Evolutionary conservation across 1,139 yeast species (phyloP).

Genomic region (Geotrichum citri-aurantii): DNA sequence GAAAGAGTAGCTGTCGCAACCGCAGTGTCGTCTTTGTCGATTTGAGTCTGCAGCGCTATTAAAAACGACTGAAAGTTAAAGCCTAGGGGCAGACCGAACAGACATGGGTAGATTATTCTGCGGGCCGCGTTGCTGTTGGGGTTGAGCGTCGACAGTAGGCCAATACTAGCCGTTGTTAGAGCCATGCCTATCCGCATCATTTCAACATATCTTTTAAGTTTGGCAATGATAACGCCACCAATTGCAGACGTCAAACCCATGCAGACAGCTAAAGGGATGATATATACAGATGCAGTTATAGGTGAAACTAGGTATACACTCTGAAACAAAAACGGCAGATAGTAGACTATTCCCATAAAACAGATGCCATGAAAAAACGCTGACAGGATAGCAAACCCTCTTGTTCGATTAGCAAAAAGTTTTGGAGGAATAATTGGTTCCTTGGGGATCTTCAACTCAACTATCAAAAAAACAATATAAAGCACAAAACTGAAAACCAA

Average conservation of each 20-base stretch:
- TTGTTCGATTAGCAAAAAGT: conserved; percentile 34
- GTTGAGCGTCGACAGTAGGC: conserved; percentile 24
- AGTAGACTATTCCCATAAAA: conserved; percentile 44
- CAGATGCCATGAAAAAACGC: conserved; percentile 42
- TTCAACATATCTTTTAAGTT: conserved; percentile 17
- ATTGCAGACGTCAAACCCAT: conserved; percentile 27
- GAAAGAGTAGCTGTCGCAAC: conserved; percentile 26
- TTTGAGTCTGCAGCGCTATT: conserved; percentile 26
- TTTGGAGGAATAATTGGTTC: conserved; percentile 43
- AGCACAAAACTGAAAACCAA: conserved; percentile 37
- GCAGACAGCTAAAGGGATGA: conserved; percentile 26
- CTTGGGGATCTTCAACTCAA: conserved; percentile 38
- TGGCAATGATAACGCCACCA: conserved; percentile 25
- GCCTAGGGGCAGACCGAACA: conserved; percentile 27
- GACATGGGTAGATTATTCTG: conserved; percentile 24
- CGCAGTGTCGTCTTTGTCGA: conserved; percentile 25
- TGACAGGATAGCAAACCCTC: conserved; percentile 36
- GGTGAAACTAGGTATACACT: conserved; percentile 39
- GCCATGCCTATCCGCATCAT: conserved; percentile 21
- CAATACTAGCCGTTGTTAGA: conserved; percentile 23
- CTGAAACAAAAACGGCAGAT: conserved; percentile 50
- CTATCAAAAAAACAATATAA: conserved; percentile 40
- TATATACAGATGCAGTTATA: conserved; percentile 25
- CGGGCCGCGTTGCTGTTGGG: conserved; percentile 24
- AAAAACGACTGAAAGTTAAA: conserved; percentile 28